Evolutionary conservation across 345 rosid species (phyloP).

Genomic region (Eucalyptus viminalis): DNA sequence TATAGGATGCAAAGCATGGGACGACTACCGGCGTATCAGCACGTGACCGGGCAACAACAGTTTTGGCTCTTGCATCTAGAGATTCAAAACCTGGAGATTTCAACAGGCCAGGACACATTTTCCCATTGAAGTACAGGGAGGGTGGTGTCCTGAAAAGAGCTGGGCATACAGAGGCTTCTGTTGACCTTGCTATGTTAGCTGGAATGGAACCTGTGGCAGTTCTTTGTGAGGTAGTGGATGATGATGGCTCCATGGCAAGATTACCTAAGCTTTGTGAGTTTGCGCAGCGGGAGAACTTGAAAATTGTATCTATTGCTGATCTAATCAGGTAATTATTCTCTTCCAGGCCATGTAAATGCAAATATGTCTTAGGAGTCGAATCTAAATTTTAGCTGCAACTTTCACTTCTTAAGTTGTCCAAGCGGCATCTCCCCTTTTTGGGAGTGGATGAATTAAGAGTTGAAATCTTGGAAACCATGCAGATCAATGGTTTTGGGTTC

Average conservation of each 20-base stretch:
- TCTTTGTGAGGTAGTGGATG: slow-evolving; percentile 37
- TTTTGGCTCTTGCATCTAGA: slow-evolving; percentile 59
- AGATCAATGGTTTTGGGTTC: not conserved
- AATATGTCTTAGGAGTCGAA: not conserved
- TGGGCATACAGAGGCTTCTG: slow-evolving; percentile 93
- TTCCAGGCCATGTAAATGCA: not conserved
- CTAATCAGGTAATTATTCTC: not conserved
- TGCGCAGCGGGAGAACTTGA: not conserved
- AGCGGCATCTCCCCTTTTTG: not conserved
- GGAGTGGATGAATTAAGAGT: not conserved
- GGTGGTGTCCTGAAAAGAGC: slow-evolving; percentile 63
- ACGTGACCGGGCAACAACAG: slow-evolving; percentile 71
- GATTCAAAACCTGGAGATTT: slow-evolving; percentile 82
- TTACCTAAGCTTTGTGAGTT: not conserved
- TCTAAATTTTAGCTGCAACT: not conserved
- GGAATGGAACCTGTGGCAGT: slow-evolving; percentile 73
- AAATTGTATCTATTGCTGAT: not conserved
- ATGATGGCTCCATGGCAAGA: not conserved
- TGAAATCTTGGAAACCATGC: not conserved
- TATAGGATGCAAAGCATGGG: slow-evolving; percentile 83
- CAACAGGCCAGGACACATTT: slow-evolving; percentile 85
- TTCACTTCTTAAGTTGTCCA: not conserved
- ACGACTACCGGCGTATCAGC: slow-evolving; percentile 94
- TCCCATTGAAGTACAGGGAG: slow-evolving; percentile 71
- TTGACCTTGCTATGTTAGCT: slow-evolving; percentile 54